A percentile compares a stretch with the other conserved stretches of the same genome.
These are phyloP conservation scores for Pseudopithomyces chartarum DNA, from an alignment of 2,329 filamentous ascomycete genomes.

Conservation along the genomic window DNA sequence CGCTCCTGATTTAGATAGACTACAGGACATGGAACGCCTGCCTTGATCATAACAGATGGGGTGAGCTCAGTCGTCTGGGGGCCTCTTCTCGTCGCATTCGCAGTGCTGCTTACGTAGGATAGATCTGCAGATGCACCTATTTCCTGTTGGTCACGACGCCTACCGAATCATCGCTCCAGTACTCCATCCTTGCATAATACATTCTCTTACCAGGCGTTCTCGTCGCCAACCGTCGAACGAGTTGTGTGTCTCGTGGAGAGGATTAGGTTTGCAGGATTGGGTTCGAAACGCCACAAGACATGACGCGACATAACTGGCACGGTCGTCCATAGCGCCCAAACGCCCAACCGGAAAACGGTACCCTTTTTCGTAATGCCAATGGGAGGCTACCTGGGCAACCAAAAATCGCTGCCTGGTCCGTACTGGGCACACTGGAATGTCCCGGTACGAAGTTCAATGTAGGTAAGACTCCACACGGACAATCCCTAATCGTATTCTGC, in stretches of 20 bases:
- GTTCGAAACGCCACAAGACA: constrained; percentile 1
- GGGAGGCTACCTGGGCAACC: no score
- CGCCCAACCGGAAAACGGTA: background rate
- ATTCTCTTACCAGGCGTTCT: background rate
- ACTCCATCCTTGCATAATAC: no score
- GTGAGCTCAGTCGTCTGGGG: background rate
- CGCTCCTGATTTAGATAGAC: background rate
- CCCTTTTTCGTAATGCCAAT: background rate
- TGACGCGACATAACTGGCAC: background rate
- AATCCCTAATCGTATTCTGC: background rate
- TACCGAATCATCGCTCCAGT: background rate
- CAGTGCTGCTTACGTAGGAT: background rate
- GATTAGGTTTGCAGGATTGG: constrained; percentile 3
- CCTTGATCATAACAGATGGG: background rate
- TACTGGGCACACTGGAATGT: background rate
- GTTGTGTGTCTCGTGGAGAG: background rate
- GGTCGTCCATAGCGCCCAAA: background rate
- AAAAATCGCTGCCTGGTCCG: background rate
- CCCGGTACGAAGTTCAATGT: background rate
- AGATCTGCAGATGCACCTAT: background rate
- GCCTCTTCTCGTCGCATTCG: background rate
- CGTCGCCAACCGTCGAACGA: background rate
- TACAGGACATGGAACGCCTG: background rate
- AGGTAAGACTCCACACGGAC: background rate
- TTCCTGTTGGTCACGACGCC: background rate